Percentiles rank a stretch among this genome's conserved stretches.
phyloP scores from a whole-genome alignment of 2,329 filamentous ascomycete genomes.

The Aspergillus felis region DNA sequence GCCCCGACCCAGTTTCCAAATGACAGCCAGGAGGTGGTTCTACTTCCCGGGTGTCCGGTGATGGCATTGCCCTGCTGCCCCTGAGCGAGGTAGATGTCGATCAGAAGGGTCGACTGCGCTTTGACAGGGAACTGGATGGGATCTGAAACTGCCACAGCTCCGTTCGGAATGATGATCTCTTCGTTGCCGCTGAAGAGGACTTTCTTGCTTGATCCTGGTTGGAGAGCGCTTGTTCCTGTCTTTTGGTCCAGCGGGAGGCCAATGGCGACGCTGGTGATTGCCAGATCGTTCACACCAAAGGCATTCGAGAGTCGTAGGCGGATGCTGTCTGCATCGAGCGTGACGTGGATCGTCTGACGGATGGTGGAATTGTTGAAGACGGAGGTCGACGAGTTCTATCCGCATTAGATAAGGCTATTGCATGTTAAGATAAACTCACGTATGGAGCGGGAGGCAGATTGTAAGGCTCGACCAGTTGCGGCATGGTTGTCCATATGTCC shows the following conservation, averaged over 20 bases:
- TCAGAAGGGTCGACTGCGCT: slow-evolving; percentile 51
- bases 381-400: slow-evolving; percentile 49
- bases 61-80: slow-evolving; percentile 57
- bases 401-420: slow-evolving; percentile 9
- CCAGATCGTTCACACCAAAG: slow-evolving; percentile 58
- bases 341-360: slow-evolving; percentile 62
- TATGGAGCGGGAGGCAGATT: slow-evolving; percentile 62
- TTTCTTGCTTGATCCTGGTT: slow-evolving; percentile 48
- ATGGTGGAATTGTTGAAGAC: slow-evolving; percentile 61
- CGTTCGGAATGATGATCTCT: slow-evolving; percentile 52
- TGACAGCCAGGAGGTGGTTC: slow-evolving; percentile 59
- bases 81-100: slow-evolving; percentile 55
- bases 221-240: slow-evolving; percentile 51
- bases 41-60: slow-evolving; percentile 62
- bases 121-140: slow-evolving; percentile 54
- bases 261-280: slow-evolving; percentile 57
- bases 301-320: slow-evolving; percentile 63
- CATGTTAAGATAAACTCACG: slow-evolving; percentile 34
- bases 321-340: slow-evolving; percentile 53
- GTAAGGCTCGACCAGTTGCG: slow-evolving; percentile 58
- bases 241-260: slow-evolving; percentile 46
- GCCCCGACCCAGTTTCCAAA: slow-evolving; percentile 54
- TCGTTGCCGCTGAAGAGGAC: slow-evolving; percentile 57
- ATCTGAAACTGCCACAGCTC: slow-evolving; percentile 58
- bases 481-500: slow-evolving; percentile 63